phyloP scores from a whole-genome alignment of 2,329 filamentous ascomycete species.

The Paecilomyces dactylethromorphus region DNA sequence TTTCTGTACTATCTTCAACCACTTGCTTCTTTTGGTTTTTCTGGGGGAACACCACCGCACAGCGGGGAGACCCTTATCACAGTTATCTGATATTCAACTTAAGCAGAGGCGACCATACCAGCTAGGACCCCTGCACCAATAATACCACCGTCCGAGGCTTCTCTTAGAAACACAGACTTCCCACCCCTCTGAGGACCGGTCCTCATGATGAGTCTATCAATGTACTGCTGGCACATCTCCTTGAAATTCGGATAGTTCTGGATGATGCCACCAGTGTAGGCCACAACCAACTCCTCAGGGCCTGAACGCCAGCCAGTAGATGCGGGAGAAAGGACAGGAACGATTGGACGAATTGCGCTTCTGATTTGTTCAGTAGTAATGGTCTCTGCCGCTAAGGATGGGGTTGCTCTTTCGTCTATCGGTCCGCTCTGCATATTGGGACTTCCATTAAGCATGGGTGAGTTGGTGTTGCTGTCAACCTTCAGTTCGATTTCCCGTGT shows the following conservation, averaged over 20 bases:
- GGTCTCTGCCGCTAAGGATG: conserved; percentile 5
- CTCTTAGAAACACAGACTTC: conserved; percentile 46
- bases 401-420: conserved; percentile 8
- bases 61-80: background rate
- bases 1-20: background rate
- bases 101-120: conserved; percentile 34
- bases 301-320: conserved; percentile 36
- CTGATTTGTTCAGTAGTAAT: conserved; percentile 5
- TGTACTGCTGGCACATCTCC: conserved; percentile 60
- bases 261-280: conserved; percentile 75
- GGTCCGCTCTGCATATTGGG: conserved; percentile 6
- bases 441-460: conserved; percentile 24
- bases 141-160: conserved; percentile 49
- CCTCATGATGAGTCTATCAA: conserved; percentile 51
- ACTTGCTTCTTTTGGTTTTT: background rate
- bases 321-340: conserved; percentile 28
- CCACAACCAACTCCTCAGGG: conserved; percentile 62
- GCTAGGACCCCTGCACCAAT: conserved; percentile 51
- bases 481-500: conserved; percentile 57
- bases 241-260: conserved; percentile 72
- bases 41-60: background rate
- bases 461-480: conserved; percentile 31
- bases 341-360: conserved; percentile 21
- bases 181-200: conserved; percentile 39
- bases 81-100: background rate